A percentile compares a stretch with the other conserved stretches of the same genome.
These are phyloP conservation scores for Psophocarpus tetragonolobus DNA, from an alignment of 306 rosid genomes.

Conservation along the genomic window DNA sequence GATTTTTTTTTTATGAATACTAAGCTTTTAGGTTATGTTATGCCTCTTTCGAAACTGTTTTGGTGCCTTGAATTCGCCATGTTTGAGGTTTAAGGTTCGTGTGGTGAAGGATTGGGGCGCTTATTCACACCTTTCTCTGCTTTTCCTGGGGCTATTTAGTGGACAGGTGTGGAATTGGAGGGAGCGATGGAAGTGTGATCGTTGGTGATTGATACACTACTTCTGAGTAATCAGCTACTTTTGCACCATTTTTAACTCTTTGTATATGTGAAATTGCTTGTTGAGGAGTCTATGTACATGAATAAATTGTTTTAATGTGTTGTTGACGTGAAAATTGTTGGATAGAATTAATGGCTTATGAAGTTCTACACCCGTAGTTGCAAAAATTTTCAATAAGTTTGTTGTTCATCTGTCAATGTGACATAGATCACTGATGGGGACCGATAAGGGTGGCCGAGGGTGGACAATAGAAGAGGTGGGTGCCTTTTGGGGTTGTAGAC, in stretches of 20 bases:
- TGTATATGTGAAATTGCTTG: slow-evolving; percentile 9
- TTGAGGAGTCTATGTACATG: neutral
- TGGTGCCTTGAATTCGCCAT: neutral
- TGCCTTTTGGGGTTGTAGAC: slow-evolving; percentile 1
- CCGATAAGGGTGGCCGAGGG: neutral
- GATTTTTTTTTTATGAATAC: neutral
- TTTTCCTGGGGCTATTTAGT: neutral
- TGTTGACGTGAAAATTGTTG: too few relatives aligned
- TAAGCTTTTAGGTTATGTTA: neutral
- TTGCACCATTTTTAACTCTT: neutral
- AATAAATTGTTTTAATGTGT: neutral
- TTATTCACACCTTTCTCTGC: neutral
- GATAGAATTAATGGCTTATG: neutral
- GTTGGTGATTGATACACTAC: neutral
- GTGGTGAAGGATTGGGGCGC: neutral
- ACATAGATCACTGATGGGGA: neutral
- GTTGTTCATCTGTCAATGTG: neutral
- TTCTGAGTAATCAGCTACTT: neutral
- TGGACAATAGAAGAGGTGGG: neutral
- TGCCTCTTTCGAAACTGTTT: neutral
- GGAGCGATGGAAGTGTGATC: neutral
- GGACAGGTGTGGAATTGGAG: neutral
- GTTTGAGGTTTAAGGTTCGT: neutral
- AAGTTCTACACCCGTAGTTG: neutral
- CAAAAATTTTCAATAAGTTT: neutral